phyloP scores from a whole-genome alignment of 768 basidiomycete species.

The Phlebiopsis gigantea region DNA sequence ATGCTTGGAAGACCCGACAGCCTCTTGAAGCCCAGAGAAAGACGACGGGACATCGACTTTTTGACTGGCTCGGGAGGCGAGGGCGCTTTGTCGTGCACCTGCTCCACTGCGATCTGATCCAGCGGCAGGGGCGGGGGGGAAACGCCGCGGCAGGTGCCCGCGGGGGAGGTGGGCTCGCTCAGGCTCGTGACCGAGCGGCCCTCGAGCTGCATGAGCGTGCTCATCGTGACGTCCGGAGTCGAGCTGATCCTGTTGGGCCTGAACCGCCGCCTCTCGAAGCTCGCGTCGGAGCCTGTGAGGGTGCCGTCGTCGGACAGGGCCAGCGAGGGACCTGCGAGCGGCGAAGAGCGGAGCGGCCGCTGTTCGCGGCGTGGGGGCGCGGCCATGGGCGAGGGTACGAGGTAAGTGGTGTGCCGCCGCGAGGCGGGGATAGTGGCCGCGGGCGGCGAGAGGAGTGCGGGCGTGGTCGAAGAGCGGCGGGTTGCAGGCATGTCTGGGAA shows the following conservation, averaged over 20 bases:
- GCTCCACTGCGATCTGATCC: neutral
- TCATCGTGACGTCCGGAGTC: conserved; percentile 7
- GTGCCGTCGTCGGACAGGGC: conserved; percentile 13
- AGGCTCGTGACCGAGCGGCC: neutral
- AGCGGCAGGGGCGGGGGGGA: neutral
- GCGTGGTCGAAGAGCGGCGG: neutral
- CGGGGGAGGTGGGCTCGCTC: conserved; percentile 6
- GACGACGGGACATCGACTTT: neutral
- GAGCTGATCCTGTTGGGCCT: conserved; percentile 11
- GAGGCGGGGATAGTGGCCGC: neutral
- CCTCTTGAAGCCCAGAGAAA: conserved; percentile 5
- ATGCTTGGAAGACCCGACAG: conserved; percentile 4
- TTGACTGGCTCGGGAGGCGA: conserved; percentile 1
- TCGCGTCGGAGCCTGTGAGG: conserved; percentile 11
- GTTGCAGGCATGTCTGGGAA: conserved; percentile 6
- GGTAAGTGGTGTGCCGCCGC: conserved; percentile 12
- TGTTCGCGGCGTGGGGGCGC: conserved; percentile 13
- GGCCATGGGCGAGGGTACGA: conserved; percentile 1
- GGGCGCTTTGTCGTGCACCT: neutral
- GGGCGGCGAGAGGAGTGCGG: neutral
- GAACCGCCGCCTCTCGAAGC: neutral
- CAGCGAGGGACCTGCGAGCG: conserved; percentile 24
- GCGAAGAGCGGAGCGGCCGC: conserved; percentile 24
- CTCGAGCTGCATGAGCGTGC: conserved; percentile 6
- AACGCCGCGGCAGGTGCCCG: neutral